Conservation (phyloP, 2,329 filamentous ascomycete genomes). For the Ramichloridium luteum region DNA sequence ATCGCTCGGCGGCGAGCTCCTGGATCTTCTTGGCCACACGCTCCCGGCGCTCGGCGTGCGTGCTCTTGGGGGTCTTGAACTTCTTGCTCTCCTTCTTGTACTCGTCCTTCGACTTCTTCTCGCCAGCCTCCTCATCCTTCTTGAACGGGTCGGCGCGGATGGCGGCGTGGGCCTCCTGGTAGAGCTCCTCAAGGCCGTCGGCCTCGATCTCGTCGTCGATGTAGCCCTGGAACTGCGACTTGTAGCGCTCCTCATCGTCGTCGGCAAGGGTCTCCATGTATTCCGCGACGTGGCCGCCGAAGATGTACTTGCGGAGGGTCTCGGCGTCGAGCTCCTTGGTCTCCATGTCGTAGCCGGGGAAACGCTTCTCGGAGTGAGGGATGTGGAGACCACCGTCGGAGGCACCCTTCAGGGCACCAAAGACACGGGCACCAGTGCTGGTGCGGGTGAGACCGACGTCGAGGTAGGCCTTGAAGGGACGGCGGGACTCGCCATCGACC, state of each 20-base stretch:
- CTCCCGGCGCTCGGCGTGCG: conserved; percentile 69
- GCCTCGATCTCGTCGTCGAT: conserved; percentile 94
- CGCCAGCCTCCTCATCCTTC: conserved; percentile 54
- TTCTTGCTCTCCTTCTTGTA: conserved; percentile 65
- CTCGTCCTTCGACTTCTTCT: conserved; percentile 96
- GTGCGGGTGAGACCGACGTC: conserved; percentile 96
- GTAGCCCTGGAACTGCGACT: conserved; percentile 96
- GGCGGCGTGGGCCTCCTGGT: conserved; percentile 84
- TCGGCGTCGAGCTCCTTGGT: conserved; percentile 95
- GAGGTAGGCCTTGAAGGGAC: conserved; percentile 98
- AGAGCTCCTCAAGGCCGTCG: conserved; percentile 92
- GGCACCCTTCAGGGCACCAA: conserved; percentile 99
- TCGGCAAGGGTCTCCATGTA: conserved; percentile 99
- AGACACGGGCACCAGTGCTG: conserved; percentile 96
- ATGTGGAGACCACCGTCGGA: conserved; percentile 95
- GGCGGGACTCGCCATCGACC: conserved; percentile 74
- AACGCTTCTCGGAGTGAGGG: conserved; percentile 98
- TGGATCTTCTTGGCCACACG: conserved; percentile 86
- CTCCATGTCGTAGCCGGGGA: conserved; percentile 97
- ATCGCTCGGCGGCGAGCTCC: conserved; percentile 46
- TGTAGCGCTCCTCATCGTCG: conserved; percentile 99
- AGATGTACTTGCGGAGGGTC: conserved; percentile 98
- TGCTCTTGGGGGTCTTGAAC: conserved; percentile 65
- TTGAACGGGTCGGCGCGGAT: conserved; percentile 98
- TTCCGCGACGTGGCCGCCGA: conserved; percentile 94